Conservation (phyloP, 352 stramenopile species). For the Globisporangium recalcitrans region DNA sequence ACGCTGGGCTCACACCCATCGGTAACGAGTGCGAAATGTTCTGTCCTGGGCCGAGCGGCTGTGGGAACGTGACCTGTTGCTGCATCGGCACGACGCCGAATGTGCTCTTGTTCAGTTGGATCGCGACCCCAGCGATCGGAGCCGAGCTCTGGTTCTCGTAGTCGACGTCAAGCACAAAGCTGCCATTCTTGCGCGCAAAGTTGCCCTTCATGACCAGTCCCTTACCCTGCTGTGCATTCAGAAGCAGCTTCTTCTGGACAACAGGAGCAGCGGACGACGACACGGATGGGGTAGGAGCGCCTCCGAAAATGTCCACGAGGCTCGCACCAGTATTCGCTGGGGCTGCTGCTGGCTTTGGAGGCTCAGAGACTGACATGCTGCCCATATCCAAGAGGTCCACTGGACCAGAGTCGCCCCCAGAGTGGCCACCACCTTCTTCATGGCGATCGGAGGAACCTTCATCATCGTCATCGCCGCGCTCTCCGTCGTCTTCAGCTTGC, state of each 20-base stretch:
- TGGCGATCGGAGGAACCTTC: slow-evolving; percentile 54
- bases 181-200: slow-evolving; percentile 54
- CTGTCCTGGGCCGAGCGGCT: slow-evolving; percentile 67
- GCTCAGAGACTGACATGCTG: slow-evolving; percentile 68
- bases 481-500: slow-evolving; percentile 54
- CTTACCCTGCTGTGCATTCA: slow-evolving; percentile 83
- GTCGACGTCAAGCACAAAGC: slow-evolving; percentile 72
- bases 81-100: slow-evolving; percentile 94
- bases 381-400: slow-evolving; percentile 85
- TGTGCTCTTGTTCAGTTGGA: slow-evolving; percentile 98
- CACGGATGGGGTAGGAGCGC: slow-evolving; percentile 27
- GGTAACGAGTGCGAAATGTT: slow-evolving; percentile 62
- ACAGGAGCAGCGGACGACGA: slow-evolving; percentile 28
- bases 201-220: slow-evolving; percentile 85
- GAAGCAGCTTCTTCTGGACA: slow-evolving; percentile 63
- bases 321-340: slow-evolving; percentile 25
- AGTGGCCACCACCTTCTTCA: slow-evolving; percentile 32
- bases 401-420: slow-evolving; percentile 20
- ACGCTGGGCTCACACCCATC: slow-evolving; percentile 76
- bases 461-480: slow-evolving; percentile 44
- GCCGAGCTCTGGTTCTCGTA: slow-evolving; percentile 88
- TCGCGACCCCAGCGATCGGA: slow-evolving; percentile 86
- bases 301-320: slow-evolving; percentile 85
- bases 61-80: slow-evolving; percentile 82
- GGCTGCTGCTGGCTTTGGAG: slow-evolving; percentile 29